Base-by-base conservation (phyloP, 2,329 filamentous ascomycete genomes). In the Sclerotiophoma versabilis region DNA sequence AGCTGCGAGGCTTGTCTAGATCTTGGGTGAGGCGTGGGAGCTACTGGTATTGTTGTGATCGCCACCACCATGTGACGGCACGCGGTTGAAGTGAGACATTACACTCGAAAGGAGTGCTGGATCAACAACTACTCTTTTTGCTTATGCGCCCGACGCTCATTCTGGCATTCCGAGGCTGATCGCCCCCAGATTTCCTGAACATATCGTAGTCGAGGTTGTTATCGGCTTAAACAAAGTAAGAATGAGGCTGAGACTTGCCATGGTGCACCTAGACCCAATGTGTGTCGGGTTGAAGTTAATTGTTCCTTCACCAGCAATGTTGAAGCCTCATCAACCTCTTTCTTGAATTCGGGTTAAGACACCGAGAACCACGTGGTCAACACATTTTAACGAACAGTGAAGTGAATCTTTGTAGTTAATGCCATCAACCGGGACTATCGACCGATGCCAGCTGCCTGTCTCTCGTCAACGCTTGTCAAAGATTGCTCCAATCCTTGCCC, bases 61-160 rank as follows among this genome's bases (percentile, higher is more conserved):
- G 25, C 29, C 29, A 15, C 14, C 14, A 33, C n/a, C 4, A 38
- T 37, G 26, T 48, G 15, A 38, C 32, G 15, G 19, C 14, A 37
- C 26, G 27, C 14, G 41, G 39, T 27, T 51, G 41, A 44, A 34
- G 41, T 33, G 41, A n/a, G 27, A 27, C 33, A 17, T 32, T 33
- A n/a, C 48, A 25, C 30, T 34, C 23, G 14, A 37, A n/a, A 17
- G 15, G 25, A 36, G 25, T 20, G n/a, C 9, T 51, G 49, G 14
- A 39, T 39, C 41, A 5, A 38, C 26, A 12, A 27, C 22, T 22
- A 15, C 27, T 39, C 20, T 26, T 41, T 19, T 36, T 26, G 39
- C 39, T 20, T 32, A 26, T 25, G 9, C 20, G 39, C 26, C 39
- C 32, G 38, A 50, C 32, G 33, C 26, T 23, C 7, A 4, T 14